Evolutionary conservation across 2,329 filamentous ascomycete species (phyloP), one percentile per base, ranked within the genome.

Genomic region (Metarhizium guizhouense): DNA sequence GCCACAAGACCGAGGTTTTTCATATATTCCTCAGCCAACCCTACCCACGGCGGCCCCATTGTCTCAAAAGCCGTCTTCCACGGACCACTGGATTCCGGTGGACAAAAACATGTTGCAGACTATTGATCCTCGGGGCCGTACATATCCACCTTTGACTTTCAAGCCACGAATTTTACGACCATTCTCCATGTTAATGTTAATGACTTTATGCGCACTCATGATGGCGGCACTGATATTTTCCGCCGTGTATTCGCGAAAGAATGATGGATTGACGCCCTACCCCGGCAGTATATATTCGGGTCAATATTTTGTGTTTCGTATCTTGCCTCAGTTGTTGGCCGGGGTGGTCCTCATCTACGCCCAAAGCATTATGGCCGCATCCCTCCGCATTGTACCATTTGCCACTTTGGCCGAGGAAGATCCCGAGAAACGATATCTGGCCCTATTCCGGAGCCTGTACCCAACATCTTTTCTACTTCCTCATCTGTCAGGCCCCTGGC

Each of bases 231-330:
- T 96, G 52, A 78, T 90, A 30, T 86, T 92, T 67, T 84, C 82
- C 60, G 88, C 87, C 56, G 72, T 87, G 40, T 90, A 83, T 72
- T 89, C 87, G 11, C 70, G 76, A 42, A 68, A 72, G 5, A 77
- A 85, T 60, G 69, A 77, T 10, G 90, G 90, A 0, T 73, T 96
- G 13, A 84, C 81, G 65, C 71, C 78, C 3, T 96, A 92, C 67
- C 73, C 75, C 38, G 79, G 78, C 49, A 76, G 72, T 34, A 86
- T 90, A 56, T 87, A 88, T 58, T 86, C 86, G 52, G 79, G 78
- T 8, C 79, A 85, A 60, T 96, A 95, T 70, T 96, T 96, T 68
- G 71, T 95, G 50, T 94, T 95, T 68, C 82, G 90, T 58, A 89
- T 95, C 60, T 73, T 96, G 1, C 92, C 93, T 2, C 90, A 91